Evolutionary conservation across 495 filamentous ascomycete species (phyloP).

Genomic region (Tuber microsphaerosporum): DNA sequence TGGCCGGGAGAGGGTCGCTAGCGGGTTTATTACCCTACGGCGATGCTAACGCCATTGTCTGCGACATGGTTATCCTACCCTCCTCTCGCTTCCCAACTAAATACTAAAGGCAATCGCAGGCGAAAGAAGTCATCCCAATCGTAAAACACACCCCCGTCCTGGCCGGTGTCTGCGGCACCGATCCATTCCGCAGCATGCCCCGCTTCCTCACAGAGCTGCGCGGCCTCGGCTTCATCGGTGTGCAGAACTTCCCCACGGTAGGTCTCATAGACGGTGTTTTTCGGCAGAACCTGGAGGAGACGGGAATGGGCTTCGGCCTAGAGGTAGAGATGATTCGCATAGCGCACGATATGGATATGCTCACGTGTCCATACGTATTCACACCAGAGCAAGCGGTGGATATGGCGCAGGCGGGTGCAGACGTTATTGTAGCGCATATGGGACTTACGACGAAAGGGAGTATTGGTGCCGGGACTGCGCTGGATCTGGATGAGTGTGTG

Average conservation of each 20-base stretch:
- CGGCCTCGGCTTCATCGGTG: conserved; percentile 56
- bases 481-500: conserved; percentile 57
- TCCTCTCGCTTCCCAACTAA: background rate
- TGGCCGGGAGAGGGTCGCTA: conserved; percentile 64
- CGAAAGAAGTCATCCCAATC: conserved; percentile 55
- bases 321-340: conserved; percentile 59
- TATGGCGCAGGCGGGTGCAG: conserved; percentile 60
- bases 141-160: conserved; percentile 57
- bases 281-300: conserved; percentile 60
- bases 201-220: conserved; percentile 54
- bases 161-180: conserved; percentile 61
- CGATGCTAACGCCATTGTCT: conserved; percentile 61
- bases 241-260: conserved; percentile 69
- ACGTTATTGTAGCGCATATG: conserved; percentile 63
- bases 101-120: conserved; percentile 40
- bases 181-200: conserved; percentile 56
- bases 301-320: conserved; percentile 58
- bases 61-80: conserved; percentile 54
- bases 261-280: conserved; percentile 63
- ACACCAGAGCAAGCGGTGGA: conserved; percentile 51
- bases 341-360: conserved; percentile 52
- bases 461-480: conserved; percentile 56
- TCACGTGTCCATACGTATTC: conserved; percentile 67
- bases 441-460: conserved; percentile 59
- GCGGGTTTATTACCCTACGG: conserved; percentile 67